Percentiles rank a stretch among this genome's conserved stretches.
These are phyloP conservation scores for Coffea eugenioides DNA, from an alignment of 257 asterid genomes.

Conservation along the genomic window DNA sequence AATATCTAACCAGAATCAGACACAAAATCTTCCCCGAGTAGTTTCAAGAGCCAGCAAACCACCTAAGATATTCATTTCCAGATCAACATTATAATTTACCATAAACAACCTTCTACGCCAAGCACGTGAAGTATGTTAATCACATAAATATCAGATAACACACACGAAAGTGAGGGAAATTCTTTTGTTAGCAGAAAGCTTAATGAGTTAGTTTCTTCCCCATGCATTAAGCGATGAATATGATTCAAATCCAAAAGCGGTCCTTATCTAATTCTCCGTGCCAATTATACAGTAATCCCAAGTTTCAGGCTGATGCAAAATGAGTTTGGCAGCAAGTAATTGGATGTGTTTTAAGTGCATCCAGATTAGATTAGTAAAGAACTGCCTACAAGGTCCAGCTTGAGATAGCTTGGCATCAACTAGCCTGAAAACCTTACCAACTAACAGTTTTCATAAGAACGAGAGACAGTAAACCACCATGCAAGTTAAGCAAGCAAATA, in stretches of 20 bases:
- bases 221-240: background rate
- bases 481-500: background rate
- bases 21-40: background rate
- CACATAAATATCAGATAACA: too few relatives aligned
- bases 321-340: background rate
- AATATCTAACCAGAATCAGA: background rate
- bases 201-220: background rate
- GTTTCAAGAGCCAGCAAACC: background rate
- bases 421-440: background rate
- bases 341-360: background rate
- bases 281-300: background rate
- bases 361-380: background rate
- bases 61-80: background rate
- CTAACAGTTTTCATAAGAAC: background rate
- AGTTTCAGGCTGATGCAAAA: background rate
- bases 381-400: background rate
- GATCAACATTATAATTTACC: background rate
- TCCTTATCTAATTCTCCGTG: background rate
- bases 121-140: background rate
- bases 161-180: background rate
- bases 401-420: background rate
- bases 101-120: background rate
- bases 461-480: background rate
- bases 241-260: background rate
- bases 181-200: background rate